These are phyloP conservation scores for Russula abietina DNA, from an alignment of 768 basidiomycete species.

Conservation along the genomic window DNA sequence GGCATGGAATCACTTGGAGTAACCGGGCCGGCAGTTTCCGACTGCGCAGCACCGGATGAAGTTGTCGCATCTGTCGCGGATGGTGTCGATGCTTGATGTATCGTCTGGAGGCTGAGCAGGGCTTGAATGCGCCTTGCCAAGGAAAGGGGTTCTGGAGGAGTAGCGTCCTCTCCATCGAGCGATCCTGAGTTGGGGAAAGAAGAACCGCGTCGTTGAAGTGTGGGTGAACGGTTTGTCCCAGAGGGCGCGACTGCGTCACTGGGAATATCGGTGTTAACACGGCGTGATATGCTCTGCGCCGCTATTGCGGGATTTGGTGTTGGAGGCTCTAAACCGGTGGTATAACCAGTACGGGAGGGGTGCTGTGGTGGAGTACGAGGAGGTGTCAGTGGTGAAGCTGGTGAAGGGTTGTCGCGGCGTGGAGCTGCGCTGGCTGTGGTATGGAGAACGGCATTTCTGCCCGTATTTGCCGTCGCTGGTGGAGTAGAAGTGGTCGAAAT, in stretches of 20 bases:
- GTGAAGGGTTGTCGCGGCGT: neutral
- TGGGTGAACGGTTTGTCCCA: neutral
- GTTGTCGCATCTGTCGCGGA: slow-evolving; percentile 22
- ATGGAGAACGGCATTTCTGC: neutral
- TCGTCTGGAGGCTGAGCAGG: slow-evolving; percentile 40
- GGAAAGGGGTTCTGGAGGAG: slow-evolving; percentile 36
- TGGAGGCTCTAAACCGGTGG: neutral
- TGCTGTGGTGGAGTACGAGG: neutral
- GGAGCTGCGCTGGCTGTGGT: neutral
- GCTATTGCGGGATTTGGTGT: neutral
- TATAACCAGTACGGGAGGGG: neutral
- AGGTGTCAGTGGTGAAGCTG: neutral
- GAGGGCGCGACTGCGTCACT: neutral
- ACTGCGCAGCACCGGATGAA: slow-evolving; percentile 15
- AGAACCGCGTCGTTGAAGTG: slow-evolving; percentile 1
- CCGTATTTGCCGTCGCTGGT: neutral
- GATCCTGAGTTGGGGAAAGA: neutral
- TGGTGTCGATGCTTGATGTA: slow-evolving; percentile 23
- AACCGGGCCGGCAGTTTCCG: slow-evolving; percentile 16
- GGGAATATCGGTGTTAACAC: neutral
- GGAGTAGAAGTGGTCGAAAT: neutral
- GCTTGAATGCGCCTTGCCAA: slow-evolving; percentile 49
- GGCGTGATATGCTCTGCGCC: neutral
- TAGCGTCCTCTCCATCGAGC: slow-evolving; percentile 4
- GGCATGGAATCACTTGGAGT: slow-evolving; percentile 28